phyloP scores from a whole-genome alignment of 2,329 filamentous ascomycete genomes.

The Plenodomus lindquistii region DNA sequence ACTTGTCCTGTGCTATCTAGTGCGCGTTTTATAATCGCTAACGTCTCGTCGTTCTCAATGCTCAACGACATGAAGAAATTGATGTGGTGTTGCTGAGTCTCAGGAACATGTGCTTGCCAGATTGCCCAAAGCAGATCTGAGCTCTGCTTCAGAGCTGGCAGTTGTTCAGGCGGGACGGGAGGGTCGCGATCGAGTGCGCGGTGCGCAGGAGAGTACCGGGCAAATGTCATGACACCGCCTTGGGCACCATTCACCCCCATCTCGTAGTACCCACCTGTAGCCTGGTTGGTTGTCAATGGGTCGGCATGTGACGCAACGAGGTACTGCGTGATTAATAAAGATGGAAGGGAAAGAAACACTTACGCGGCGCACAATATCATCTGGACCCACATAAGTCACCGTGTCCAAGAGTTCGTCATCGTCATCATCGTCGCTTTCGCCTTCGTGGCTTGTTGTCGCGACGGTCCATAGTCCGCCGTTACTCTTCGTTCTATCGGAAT shows the following conservation, averaged over 20 bases:
- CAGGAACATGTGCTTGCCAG: neutral
- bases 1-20: neutral
- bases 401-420: too few relatives aligned
- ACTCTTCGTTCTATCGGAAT: too few relatives aligned
- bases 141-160: neutral
- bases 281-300: too few relatives aligned
- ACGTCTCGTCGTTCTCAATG: constrained; percentile 1
- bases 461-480: too few relatives aligned
- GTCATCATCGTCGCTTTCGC: too few relatives aligned
- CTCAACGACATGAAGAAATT: constrained; percentile 2
- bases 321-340: too few relatives aligned
- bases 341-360: too few relatives aligned
- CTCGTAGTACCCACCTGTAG: neutral
- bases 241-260: neutral
- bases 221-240: neutral
- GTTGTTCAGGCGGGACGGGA: neutral
- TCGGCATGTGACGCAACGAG: too few relatives aligned
- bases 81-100: neutral
- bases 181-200: neutral
- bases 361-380: too few relatives aligned
- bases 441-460: too few relatives aligned
- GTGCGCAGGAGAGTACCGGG: neutral
- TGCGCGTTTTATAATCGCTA: neutral
- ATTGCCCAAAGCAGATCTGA: constrained; percentile 1
- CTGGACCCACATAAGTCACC: too few relatives aligned